A percentile compares a stretch with the other conserved stretches of the same genome.
phyloP scores from a whole-genome alignment of 2,329 filamentous ascomycete genomes.

The Pseudopyricularia javanii region DNA sequence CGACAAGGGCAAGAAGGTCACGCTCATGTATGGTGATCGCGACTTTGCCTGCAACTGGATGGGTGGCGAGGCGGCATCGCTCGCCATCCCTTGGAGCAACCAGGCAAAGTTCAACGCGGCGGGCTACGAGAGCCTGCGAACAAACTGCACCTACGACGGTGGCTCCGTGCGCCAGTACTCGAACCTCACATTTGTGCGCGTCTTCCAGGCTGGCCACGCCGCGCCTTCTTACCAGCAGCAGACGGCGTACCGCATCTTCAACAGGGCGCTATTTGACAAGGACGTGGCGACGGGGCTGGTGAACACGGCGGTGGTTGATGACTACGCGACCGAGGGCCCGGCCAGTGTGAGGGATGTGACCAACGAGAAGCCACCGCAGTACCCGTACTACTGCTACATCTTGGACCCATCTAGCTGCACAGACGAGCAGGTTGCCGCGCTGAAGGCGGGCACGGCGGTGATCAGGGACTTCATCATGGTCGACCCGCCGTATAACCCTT shows the following conservation, averaged over 20 bases:
- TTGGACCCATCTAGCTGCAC: constrained; percentile 9
- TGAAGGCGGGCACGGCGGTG: constrained; percentile 36
- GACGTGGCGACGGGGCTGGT: constrained; percentile 42
- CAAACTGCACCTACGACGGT: constrained; percentile 55
- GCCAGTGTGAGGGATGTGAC: constrained; percentile 6
- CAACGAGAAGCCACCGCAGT: constrained; percentile 10
- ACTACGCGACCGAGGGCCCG: constrained; percentile 21
- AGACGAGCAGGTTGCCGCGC: constrained; percentile 35
- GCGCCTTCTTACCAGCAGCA: constrained; percentile 49
- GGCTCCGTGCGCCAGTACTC: constrained; percentile 67
- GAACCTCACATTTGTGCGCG: constrained; percentile 56
- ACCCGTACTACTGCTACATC: constrained; percentile 13
- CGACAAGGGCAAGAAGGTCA: constrained; percentile 51
- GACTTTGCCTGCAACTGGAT: constrained; percentile 58
- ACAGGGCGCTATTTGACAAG: constrained; percentile 42
- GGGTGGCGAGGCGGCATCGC: constrained; percentile 63
- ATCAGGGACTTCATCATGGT: constrained; percentile 19
- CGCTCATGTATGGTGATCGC: constrained; percentile 56
- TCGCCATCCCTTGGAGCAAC: constrained; percentile 34
- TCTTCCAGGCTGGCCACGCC: constrained; percentile 55
- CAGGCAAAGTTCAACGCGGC: constrained; percentile 47
- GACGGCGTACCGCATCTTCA: constrained; percentile 46
- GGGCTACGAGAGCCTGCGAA: constrained; percentile 60
- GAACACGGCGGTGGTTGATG: constrained; percentile 28
- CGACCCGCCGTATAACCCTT: constrained; percentile 1